A percentile compares a stretch with the other conserved stretches of the same genome.
These are phyloP conservation scores for Aspergillus leporis DNA, from an alignment of 495 filamentous ascomycete genomes.

Conservation along the genomic window DNA sequence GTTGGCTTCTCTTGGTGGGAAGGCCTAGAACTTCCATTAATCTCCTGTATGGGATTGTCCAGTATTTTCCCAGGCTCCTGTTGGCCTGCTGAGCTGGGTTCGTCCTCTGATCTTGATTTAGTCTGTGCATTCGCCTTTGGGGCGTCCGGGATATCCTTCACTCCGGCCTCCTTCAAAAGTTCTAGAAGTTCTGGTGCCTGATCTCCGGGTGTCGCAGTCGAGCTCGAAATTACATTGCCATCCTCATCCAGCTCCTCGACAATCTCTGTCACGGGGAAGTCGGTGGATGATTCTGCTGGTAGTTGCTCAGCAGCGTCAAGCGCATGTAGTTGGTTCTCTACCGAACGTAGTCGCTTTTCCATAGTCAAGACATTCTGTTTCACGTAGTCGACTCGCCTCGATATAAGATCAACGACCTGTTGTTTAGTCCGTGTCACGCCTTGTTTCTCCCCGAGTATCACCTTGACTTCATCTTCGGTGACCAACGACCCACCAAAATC, in stretches of 20 bases:
- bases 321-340: slow-evolving; percentile 66
- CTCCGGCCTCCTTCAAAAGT: slow-evolving; percentile 67
- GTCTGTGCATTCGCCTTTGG: slow-evolving; percentile 12
- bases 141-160: slow-evolving; percentile 49
- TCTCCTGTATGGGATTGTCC: slow-evolving; percentile 1
- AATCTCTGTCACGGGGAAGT: slow-evolving; percentile 81
- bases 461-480: slow-evolving; percentile 53
- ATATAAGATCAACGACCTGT: slow-evolving; percentile 69
- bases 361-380: slow-evolving; percentile 69
- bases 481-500: slow-evolving; percentile 55
- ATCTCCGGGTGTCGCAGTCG: slow-evolving; percentile 60
- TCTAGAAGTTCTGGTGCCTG: slow-evolving; percentile 62
- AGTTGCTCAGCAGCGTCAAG: slow-evolving; percentile 33
- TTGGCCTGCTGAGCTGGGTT: background rate
- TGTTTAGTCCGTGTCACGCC: slow-evolving; percentile 45
- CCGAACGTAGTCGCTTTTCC: slow-evolving; percentile 64
- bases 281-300: slow-evolving; percentile 23
- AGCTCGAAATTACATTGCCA: slow-evolving; percentile 73
- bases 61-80: background rate
- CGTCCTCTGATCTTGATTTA: background rate
- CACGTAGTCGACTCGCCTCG: slow-evolving; percentile 83
- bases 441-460: slow-evolving; percentile 35
- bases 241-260: slow-evolving; percentile 90
- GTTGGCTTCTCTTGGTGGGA: slow-evolving; percentile 18
- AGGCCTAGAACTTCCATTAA: background rate